Percentiles rank a stretch among this genome's conserved stretches.
phyloP scores from a whole-genome alignment of 768 basidiomycete species.

The Boletus pseudo-olivaceus region DNA sequence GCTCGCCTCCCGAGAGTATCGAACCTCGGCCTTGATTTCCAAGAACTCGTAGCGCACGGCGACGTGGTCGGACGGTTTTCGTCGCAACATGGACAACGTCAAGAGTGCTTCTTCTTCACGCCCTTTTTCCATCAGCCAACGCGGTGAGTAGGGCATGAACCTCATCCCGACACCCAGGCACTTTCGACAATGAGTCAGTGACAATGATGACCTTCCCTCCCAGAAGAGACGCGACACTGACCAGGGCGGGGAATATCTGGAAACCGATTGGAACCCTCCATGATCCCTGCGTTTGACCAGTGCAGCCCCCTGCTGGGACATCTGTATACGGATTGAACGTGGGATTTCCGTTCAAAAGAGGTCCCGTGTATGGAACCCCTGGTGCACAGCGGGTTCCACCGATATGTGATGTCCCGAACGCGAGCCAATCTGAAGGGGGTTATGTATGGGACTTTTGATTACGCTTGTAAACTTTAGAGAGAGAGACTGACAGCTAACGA shows the following conservation, averaged over 20 bases:
- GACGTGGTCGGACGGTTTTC: constrained; percentile 29
- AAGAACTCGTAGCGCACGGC: constrained; percentile 37
- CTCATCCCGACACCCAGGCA: constrained; percentile 31
- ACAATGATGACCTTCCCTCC: not conserved
- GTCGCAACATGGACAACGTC: constrained; percentile 35
- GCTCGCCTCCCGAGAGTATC: constrained; percentile 22
- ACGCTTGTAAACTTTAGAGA: not conserved
- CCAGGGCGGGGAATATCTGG: constrained; percentile 38
- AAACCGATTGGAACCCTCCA: constrained; percentile 37
- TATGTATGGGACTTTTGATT: too few relatives aligned
- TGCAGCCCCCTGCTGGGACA: constrained; percentile 31
- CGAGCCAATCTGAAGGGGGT: constrained; percentile 26
- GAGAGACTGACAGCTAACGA: constrained; percentile 29
- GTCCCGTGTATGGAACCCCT: constrained; percentile 26
- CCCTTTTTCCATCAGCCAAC: constrained; percentile 40
- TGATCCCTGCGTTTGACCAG: constrained; percentile 29
- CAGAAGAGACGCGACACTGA: constrained; percentile 22
- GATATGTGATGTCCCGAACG: constrained; percentile 33
- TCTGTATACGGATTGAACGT: constrained; percentile 29
- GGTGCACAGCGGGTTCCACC: constrained; percentile 33
- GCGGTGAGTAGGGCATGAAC: constrained; percentile 41
- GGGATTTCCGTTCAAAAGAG: constrained; percentile 30
- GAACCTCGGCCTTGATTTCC: constrained; percentile 38
- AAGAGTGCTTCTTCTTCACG: constrained; percentile 35
- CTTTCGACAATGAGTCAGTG: constrained; percentile 11